These are phyloP conservation scores for Calonectria naviculata DNA, from an alignment of 2,329 filamentous ascomycete species.

Conservation along the genomic window DNA sequence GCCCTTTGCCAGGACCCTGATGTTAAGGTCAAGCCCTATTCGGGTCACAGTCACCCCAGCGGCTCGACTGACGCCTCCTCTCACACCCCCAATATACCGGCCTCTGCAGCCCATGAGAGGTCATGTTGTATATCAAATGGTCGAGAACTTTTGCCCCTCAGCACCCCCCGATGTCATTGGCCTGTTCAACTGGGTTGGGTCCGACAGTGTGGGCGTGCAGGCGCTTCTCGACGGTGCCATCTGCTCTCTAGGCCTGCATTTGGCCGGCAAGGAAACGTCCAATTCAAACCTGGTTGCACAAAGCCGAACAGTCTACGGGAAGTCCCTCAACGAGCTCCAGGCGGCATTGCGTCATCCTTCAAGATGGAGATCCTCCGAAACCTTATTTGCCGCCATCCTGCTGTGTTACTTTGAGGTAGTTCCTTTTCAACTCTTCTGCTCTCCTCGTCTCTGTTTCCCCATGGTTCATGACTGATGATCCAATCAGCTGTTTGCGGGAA, in stretches of 20 bases:
- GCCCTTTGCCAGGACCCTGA: conserved; percentile 1
- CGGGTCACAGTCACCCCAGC: conserved; percentile 5
- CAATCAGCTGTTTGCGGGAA: conserved; percentile 55
- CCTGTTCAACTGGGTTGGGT: conserved; percentile 41
- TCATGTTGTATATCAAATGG: conserved; percentile 46
- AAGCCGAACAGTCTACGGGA: conserved; percentile 52
- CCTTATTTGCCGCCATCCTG: conserved; percentile 54
- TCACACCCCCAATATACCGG: conserved; percentile 23
- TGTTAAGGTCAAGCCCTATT: background rate
- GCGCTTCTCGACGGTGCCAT: conserved; percentile 52
- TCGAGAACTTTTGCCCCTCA: conserved; percentile 38
- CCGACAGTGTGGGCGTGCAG: conserved; percentile 47
- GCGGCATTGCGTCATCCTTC: conserved; percentile 47
- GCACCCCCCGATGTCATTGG: conserved; percentile 35
- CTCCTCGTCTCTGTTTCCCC: background rate
- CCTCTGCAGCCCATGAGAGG: conserved; percentile 37
- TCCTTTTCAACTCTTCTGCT: background rate
- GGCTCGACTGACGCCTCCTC: conserved; percentile 17
- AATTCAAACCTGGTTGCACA: conserved; percentile 44
- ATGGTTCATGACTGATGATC: conserved; percentile 23
- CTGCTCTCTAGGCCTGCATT: conserved; percentile 50
- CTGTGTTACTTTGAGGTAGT: conserved; percentile 53
- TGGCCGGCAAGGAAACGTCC: conserved; percentile 48
- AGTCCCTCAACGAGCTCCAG: conserved; percentile 49
- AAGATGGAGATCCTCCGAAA: conserved; percentile 53